Evolutionary conservation across 768 basidiomycete species (phyloP).

Genomic region (Suillus lakei): DNA sequence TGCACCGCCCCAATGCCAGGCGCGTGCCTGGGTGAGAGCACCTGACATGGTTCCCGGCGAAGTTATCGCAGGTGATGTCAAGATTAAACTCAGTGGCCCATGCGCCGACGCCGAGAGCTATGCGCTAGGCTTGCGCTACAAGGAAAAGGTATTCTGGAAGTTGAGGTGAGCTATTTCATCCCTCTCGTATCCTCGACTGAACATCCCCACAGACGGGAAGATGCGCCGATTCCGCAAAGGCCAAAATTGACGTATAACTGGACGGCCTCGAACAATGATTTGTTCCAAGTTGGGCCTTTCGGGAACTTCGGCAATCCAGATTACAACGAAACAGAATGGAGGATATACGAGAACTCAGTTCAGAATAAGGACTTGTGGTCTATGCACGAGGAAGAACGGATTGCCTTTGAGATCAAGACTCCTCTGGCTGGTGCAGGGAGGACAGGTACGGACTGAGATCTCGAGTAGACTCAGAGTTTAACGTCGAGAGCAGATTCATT

Average conservation of each 20-base stretch:
- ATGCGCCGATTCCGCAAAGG: constrained; percentile 1
- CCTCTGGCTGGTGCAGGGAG: not conserved
- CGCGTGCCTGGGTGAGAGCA: constrained; percentile 9
- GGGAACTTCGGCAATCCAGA: not conserved
- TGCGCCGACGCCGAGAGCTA: not conserved
- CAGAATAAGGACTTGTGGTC: constrained; percentile 21
- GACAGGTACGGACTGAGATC: not conserved
- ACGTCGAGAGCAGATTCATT: not conserved
- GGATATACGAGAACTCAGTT: not conserved
- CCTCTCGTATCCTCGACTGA: not conserved
- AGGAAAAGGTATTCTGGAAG: constrained; percentile 5
- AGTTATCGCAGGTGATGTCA: constrained; percentile 4
- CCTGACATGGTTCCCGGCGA: constrained; percentile 8
- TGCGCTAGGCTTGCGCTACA: constrained; percentile 4
- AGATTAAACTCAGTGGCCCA: not conserved
- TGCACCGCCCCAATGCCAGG: not conserved
- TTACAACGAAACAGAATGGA: not conserved
- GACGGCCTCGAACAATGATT: not conserved
- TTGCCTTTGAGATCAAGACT: constrained; percentile 20
- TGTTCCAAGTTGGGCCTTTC: not conserved
- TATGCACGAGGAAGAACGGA: constrained; percentile 22
- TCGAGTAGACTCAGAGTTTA: constrained; percentile 7
- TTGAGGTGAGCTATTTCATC: not conserved
- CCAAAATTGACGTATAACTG: not conserved
- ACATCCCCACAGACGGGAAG: not conserved